Evolutionary conservation across 768 basidiomycete species (phyloP).

Genomic region (Artomyces pyxidatus): DNA sequence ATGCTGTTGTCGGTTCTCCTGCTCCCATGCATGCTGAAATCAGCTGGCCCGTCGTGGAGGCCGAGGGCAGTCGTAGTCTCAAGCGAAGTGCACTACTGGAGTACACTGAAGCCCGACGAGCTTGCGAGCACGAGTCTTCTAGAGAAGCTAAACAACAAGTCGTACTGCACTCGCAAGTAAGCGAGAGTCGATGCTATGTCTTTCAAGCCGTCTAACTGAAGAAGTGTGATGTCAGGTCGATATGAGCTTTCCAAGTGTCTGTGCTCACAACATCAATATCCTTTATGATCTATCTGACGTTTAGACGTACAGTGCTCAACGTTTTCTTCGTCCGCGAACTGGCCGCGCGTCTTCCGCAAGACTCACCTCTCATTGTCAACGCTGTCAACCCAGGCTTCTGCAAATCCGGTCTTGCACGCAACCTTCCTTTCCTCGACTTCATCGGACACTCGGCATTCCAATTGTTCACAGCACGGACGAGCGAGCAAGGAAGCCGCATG

Average conservation of each 20-base stretch:
- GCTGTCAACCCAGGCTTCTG: constrained; percentile 12
- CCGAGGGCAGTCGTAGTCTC: constrained; percentile 11
- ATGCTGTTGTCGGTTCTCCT: constrained; percentile 33
- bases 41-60: constrained; percentile 14
- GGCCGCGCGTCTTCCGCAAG: constrained; percentile 8
- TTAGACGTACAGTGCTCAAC: constrained; percentile 3
- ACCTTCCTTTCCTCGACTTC: background rate
- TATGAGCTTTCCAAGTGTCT: constrained; percentile 9
- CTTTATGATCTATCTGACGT: no score
- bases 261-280: background rate
- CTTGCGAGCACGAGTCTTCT: constrained; percentile 4
- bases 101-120: background rate
- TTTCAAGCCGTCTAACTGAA: background rate
- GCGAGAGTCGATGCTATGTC: background rate
- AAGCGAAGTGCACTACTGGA: constrained; percentile 9
- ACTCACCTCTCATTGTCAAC: constrained; percentile 11
- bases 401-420: constrained; percentile 4
- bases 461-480: constrained; percentile 4
- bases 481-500: constrained; percentile 28
- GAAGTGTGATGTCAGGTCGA: constrained; percentile 6
- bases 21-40: constrained; percentile 33
- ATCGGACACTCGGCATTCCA: background rate
- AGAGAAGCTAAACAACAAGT: constrained; percentile 1
- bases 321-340: constrained; percentile 11
- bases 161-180: constrained; percentile 7